phyloP scores from a whole-genome alignment of 768 basidiomycete species.

The Hirschioporus abietinus region DNA sequence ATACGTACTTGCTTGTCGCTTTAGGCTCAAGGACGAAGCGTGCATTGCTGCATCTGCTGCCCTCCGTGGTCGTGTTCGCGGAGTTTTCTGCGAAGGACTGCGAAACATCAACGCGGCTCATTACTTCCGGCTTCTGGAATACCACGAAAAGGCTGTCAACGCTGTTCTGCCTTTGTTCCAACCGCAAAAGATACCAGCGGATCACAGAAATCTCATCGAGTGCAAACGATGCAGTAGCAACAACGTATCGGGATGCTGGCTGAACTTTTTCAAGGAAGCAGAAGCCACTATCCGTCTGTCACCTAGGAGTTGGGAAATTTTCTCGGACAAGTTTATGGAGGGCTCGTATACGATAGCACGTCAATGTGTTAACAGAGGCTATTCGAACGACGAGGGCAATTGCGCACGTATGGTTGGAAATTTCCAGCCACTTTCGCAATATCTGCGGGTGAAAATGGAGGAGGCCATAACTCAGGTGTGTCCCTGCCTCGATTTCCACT shows the following conservation, averaged over 20 bases:
- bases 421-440: neutral
- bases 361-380: neutral
- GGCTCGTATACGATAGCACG: neutral
- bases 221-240: no score
- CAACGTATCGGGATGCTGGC: neutral
- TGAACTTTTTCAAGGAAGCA: neutral
- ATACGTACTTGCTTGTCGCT: constrained; percentile 40
- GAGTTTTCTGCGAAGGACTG: neutral
- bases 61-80: neutral
- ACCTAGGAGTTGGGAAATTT: neutral
- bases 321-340: neutral
- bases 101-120: neutral
- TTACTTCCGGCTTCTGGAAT: neutral
- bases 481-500: no score
- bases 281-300: neutral
- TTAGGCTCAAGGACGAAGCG: constrained; percentile 41
- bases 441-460: neutral
- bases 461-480: neutral
- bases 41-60: constrained; percentile 24
- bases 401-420: neutral
- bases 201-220: no score
- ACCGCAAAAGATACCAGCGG: neutral
- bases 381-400: neutral
- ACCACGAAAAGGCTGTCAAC: neutral
- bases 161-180: neutral